These are phyloP conservation scores for Ceratonia siliqua DNA, from an alignment of 306 rosid species.

Conservation along the genomic window DNA sequence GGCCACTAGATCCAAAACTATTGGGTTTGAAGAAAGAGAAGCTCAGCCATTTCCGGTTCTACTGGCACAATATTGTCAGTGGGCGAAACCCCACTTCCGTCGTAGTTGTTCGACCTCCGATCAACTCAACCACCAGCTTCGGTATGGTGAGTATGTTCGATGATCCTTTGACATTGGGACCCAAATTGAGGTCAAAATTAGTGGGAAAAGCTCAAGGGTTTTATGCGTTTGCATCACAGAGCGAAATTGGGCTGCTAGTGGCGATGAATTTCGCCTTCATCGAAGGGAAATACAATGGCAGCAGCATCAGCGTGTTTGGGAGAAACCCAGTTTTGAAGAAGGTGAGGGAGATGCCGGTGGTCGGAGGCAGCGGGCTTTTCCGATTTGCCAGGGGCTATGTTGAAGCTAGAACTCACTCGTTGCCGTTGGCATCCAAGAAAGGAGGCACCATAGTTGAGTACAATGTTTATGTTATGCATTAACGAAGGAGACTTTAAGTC, in stretches of 20 bases:
- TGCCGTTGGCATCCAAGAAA: background rate
- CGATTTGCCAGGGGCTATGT: slow-evolving; percentile 55
- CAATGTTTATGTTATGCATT: slow-evolving; percentile 25
- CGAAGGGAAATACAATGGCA: no score
- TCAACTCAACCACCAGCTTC: background rate
- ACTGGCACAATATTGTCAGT: slow-evolving; percentile 32
- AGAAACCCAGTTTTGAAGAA: slow-evolving; percentile 29
- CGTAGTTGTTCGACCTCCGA: background rate
- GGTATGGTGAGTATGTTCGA: no score
- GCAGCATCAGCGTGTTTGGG: no score
- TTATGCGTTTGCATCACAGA: no score
- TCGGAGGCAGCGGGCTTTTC: slow-evolving; percentile 59
- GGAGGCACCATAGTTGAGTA: slow-evolving; percentile 50
- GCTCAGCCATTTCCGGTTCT: no score
- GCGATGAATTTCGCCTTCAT: no score
- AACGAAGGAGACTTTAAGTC: no score
- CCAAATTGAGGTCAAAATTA: no score
- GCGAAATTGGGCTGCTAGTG: no score
- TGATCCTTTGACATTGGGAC: no score
- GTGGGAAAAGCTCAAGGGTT: no score
- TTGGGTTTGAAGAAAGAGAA: no score
- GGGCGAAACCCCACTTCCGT: slow-evolving; percentile 6
- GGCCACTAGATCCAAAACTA: slow-evolving; percentile 12
- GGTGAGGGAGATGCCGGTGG: slow-evolving; percentile 56
- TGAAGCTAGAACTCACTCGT: slow-evolving; percentile 28